Evolutionary conservation across 2,329 filamentous ascomycete genomes (phyloP), one percentile per base, ranked within the genome.

Genomic region (Ophiobolus disseminans): DNA sequence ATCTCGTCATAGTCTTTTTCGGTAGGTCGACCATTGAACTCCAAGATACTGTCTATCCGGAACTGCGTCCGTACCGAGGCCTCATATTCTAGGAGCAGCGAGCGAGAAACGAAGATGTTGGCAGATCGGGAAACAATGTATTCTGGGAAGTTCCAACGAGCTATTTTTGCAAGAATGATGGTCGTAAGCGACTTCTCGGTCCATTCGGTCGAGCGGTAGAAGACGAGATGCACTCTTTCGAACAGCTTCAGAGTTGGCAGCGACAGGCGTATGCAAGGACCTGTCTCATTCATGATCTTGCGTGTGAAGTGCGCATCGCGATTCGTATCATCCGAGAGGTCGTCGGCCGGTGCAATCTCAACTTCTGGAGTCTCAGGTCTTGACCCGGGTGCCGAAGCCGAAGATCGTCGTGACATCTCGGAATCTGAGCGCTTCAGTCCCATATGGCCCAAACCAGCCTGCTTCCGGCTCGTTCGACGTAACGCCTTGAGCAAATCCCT

Each of bases 181-280:
- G 92, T 93, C 1, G 91, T 97, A 11, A 99, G 78, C 1, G 93
- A 97, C 71, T 96, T 97, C 63, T 97, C 93, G 0, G 92, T 96
- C 94, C 94, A 99, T 69, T 96, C 90, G 0, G 91, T 95, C 8
- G 92, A 97, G 49, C 93, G 83, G 72, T 97, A 97, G 71, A 97
- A 99, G 21, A 99, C 91, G 2, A 99, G 77, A 74, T 97, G 94
- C 0, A 97, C 91, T 20, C 94, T 85, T 71, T 97, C 91, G 63
- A 99, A 99, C 0, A 99, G 81, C 63, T 86, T 90, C 54, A 91
- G 82, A 0, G 87, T 82, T 0, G 83, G 75, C 0, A 87, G 75
- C 0, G 90, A 90, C 10, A 99, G 82, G 28, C 93, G 82, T 52
- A 97, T 87, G 57, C 92, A 96, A 11, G 91, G 85, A 0, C 94